Base-by-base conservation (phyloP, 2,329 filamentous ascomycete genomes). In the Beauveria rudraprayagi region DNA sequence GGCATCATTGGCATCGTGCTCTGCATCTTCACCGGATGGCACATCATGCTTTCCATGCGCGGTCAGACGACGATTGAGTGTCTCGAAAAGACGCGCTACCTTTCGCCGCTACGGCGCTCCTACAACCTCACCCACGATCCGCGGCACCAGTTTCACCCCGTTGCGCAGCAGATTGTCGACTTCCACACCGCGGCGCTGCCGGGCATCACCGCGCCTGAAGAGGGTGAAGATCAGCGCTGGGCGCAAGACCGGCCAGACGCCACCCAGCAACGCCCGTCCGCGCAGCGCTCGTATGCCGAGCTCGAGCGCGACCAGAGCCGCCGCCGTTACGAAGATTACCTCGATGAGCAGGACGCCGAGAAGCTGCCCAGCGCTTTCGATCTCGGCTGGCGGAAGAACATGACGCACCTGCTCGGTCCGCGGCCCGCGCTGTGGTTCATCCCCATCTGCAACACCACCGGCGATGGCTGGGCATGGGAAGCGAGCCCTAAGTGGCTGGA, bases 1-100 rank as follows among this genome's bases (percentile, higher is more conserved):
- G 93, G 92, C 16, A 95, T 99, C 66, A 95, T 99, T 64, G 91
- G 91, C 0, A 75, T 99, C 9, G 93, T 97, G 1, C 80, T 99
- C 22, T 87, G 87, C 14, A 91, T 90, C 0, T 99, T 99, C 70
- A 96, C 92, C 0, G 83, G 78, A 1, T 99, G 94, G 92, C 94
- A 99, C 78, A 81, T 97, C 61, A 85, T 89, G 72, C 81, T 99
- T 1, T 90, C 91, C 1, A 77, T 83, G 59, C 83, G 83, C 28
- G 91, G 91, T 3, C 87, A 95, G 74, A 99, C 94, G 1, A 99
- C 94, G 3, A 97, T 99, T 62, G 94, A 99, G 73, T 96, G 89
- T 68, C 78, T 99, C 63, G 94, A 99, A 75, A 97, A 94, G 79
- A 97, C 93, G 2, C 84, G 94, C 60, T 99, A 99, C 74, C 82